Evolutionary conservation across 352 stramenopile genomes (phyloP).

Genomic region (Phytophthora aleatoria): DNA sequence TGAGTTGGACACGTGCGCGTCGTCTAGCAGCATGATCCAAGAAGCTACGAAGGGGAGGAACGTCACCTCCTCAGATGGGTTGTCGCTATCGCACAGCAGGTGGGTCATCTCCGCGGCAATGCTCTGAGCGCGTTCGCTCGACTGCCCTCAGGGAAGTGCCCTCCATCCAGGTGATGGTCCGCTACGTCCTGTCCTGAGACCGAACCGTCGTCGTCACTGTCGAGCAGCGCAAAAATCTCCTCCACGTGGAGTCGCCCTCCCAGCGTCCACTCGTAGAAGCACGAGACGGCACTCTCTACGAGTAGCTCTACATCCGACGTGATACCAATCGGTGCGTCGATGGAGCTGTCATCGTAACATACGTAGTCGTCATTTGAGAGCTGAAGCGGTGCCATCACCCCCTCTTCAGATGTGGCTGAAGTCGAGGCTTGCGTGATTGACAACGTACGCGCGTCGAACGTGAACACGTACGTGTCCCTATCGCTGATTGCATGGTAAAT

Average conservation of each 20-base stretch:
- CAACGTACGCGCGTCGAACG: conserved; percentile 41
- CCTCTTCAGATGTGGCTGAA: neutral
- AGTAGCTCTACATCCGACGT: conserved; percentile 64
- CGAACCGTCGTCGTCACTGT: conserved; percentile 55
- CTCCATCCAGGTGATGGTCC: neutral
- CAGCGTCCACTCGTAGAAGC: conserved; percentile 49
- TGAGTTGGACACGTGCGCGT: conserved; percentile 44
- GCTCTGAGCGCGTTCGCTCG: conserved; percentile 28
- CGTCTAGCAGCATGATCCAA: conserved; percentile 61
- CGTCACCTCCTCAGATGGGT: conserved; percentile 57
- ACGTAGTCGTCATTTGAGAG: conserved; percentile 53
- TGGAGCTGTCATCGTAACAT: conserved; percentile 29
- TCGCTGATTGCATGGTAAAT: conserved; percentile 7
- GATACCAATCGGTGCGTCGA: conserved; percentile 43
- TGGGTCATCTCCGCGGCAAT: conserved; percentile 50
- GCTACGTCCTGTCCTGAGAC: conserved; percentile 52
- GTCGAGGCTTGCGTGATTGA: conserved; percentile 40
- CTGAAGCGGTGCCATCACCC: conserved; percentile 2
- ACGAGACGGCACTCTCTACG: conserved; percentile 48
- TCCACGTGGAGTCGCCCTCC: conserved; percentile 39
- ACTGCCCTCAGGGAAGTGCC: conserved; percentile 17
- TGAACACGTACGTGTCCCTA: conserved; percentile 54
- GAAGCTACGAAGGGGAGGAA: conserved; percentile 61
- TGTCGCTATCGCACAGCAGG: conserved; percentile 44
- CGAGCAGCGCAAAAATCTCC: conserved; percentile 48